These are phyloP conservation scores for Phytophthora constricta DNA, from an alignment of 352 stramenopile species.

Conservation along the genomic window DNA sequence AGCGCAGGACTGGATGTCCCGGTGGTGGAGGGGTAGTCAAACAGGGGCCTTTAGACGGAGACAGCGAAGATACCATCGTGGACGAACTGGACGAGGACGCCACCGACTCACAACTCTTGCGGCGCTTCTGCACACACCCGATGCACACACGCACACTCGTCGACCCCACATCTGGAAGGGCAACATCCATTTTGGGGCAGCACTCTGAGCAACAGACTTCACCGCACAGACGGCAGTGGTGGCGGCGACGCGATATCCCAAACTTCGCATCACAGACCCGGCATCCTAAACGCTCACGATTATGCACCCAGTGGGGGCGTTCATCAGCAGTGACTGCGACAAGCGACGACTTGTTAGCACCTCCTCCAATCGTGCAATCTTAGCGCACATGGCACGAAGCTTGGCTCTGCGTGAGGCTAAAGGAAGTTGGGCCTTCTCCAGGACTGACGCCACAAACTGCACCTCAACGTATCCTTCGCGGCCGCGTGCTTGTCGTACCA, in stretches of 20 bases:
- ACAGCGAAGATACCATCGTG: slow-evolving; percentile 31
- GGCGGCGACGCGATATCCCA: slow-evolving; percentile 68
- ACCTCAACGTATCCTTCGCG: slow-evolving; percentile 68
- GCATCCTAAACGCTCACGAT: slow-evolving; percentile 65
- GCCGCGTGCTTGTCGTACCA: slow-evolving; percentile 66
- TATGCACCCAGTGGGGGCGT: slow-evolving; percentile 74
- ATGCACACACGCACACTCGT: slow-evolving; percentile 79
- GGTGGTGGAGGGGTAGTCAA: slow-evolving; percentile 29
- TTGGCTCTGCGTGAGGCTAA: slow-evolving; percentile 61
- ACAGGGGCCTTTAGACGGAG: slow-evolving; percentile 25
- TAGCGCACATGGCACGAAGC: slow-evolving; percentile 55
- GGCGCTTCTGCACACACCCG: slow-evolving; percentile 61
- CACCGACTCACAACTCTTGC: slow-evolving; percentile 52
- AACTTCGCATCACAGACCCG: slow-evolving; percentile 74
- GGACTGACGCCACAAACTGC: slow-evolving; percentile 76
- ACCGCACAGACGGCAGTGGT: slow-evolving; percentile 81
- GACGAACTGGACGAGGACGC: slow-evolving; percentile 24
- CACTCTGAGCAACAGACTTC: slow-evolving; percentile 82
- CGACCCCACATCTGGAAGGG: slow-evolving; percentile 61
- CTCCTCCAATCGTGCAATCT: slow-evolving; percentile 72
- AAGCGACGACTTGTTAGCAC: slow-evolving; percentile 73
- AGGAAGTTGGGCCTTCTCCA: slow-evolving; percentile 75
- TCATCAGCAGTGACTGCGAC: slow-evolving; percentile 69
- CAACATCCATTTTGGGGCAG: slow-evolving; percentile 84
- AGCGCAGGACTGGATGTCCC: slow-evolving; percentile 27